Base-by-base conservation (phyloP, 306 rosid genomes). In the Corylus avellana region DNA sequence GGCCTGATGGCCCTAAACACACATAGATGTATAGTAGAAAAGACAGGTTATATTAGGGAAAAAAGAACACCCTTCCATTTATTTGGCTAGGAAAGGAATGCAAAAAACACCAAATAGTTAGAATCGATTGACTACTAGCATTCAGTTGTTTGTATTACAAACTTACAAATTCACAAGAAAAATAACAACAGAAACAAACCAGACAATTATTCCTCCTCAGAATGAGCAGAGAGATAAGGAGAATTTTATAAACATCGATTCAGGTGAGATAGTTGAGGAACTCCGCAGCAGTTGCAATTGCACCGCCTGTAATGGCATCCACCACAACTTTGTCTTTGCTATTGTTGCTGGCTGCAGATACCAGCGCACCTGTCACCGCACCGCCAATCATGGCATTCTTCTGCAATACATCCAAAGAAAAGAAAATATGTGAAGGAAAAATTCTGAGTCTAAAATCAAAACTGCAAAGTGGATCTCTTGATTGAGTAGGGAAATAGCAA, bases 321-420 rank as follows among this genome's bases (percentile, higher is more conserved):
- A 84, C 54, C 7, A 87, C 80, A 69, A 94, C 10, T 67, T 78
- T 91, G 78, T 94, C 97, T 79, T 35, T 81, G 80, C 82, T 58
- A 44, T 69, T 72, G 32, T 59, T 80, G 88, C 51, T 82, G 27
- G 73, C 90, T 46, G 88, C 87, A 61, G 98, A 94, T 55, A 86
- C 85, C 17, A 92, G 8, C 25, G 98, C 98, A 73, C 98, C 98
- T 4, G 98, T 90, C 74, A 92, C 42, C 76, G 88, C 92, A 74
- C 98, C 98, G 53, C 97, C 97, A 70, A 94, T 80, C 98, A 91
- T 77, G 27, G 98, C 98, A 84, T 94, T 94, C 87, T 89, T 94
- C 98, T 94, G 91, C 79, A 86, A 76, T 8, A 82, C 75, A 80
- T 70, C 93, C 85, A 81, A 72, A 63, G 11, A 76, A 51, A 74